These are phyloP conservation scores for Zarea fungicola DNA, from an alignment of 2,329 filamentous ascomycete species.

Conservation along the genomic window DNA sequence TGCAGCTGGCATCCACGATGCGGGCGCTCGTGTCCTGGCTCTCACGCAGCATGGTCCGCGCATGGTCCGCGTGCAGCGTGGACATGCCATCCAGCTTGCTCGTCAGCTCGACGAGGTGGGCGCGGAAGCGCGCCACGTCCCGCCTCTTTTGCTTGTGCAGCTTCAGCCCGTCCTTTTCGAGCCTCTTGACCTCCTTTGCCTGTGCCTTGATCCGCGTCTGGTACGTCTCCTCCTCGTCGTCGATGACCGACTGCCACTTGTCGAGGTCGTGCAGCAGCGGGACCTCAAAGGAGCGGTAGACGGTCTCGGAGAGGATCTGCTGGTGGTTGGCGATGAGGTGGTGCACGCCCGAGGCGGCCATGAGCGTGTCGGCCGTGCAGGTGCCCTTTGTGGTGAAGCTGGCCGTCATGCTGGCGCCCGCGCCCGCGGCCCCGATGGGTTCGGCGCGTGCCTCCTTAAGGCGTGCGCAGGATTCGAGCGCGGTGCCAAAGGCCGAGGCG, in stretches of 20 bases:
- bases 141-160: conserved; percentile 54
- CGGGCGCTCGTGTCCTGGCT: conserved; percentile 58
- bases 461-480: conserved; percentile 62
- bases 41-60: conserved; percentile 54
- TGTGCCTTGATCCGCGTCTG: conserved; percentile 49
- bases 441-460: conserved; percentile 62
- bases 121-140: conserved; percentile 57
- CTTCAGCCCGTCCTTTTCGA: conserved; percentile 61
- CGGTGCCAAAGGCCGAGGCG: conserved; percentile 58
- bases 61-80: conserved; percentile 54
- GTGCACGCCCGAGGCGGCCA: conserved; percentile 60
- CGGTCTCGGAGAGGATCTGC: conserved; percentile 63
- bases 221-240: conserved; percentile 60
- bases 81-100: conserved; percentile 58
- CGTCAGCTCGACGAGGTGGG: conserved; percentile 60
- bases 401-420: conserved; percentile 35
- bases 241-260: conserved; percentile 57
- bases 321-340: conserved; percentile 66
- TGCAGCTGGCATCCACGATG: conserved; percentile 61
- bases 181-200: conserved; percentile 54
- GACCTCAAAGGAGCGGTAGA: conserved; percentile 64
- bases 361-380: conserved; percentile 59
- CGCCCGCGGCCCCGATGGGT: conserved; percentile 37
- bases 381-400: conserved; percentile 42
- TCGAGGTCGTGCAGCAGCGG: conserved; percentile 65